Percentiles rank a stretch among this genome's conserved stretches.
Evolutionary conservation across 140 eudicot genomes (phyloP).

Genomic region (Bidens hawaiensis): DNA sequence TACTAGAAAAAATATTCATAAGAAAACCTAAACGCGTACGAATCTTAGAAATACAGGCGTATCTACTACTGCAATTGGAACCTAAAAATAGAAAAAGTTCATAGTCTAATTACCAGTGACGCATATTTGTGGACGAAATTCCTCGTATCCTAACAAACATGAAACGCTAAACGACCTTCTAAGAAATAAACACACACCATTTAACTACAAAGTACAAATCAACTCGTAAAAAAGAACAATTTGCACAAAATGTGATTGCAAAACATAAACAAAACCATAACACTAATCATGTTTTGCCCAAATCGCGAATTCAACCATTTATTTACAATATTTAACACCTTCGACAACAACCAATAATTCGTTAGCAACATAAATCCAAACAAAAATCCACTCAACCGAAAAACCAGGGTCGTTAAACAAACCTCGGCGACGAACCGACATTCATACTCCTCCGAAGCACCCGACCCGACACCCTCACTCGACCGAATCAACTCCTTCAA

Average conservation of each 20-base stretch:
- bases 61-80: too few species aligned
- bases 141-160: background rate
- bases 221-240: background rate
- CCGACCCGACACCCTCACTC: slow-evolving; percentile 35
- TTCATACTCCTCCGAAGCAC: slow-evolving; percentile 43
- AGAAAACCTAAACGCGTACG: too few species aligned
- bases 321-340: background rate
- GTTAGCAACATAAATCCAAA: background rate
- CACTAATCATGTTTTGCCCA: background rate
- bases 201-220: background rate
- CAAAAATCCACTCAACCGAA: background rate
- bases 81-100: too few species aligned
- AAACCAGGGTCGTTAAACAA: background rate
- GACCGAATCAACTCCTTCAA: slow-evolving; percentile 52
- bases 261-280: background rate
- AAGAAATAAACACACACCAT: background rate
- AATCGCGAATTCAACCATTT: background rate
- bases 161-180: background rate
- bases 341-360: background rate
- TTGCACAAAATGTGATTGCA: background rate
- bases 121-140: background rate
- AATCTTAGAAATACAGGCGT: too few species aligned
- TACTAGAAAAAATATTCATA: too few species aligned
- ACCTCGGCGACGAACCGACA: slow-evolving; percentile 45
- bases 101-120: too few species aligned